Evolutionary conservation across 2,329 filamentous ascomycete species (phyloP).

Genomic region (Aureobasidium melanogenum): DNA sequence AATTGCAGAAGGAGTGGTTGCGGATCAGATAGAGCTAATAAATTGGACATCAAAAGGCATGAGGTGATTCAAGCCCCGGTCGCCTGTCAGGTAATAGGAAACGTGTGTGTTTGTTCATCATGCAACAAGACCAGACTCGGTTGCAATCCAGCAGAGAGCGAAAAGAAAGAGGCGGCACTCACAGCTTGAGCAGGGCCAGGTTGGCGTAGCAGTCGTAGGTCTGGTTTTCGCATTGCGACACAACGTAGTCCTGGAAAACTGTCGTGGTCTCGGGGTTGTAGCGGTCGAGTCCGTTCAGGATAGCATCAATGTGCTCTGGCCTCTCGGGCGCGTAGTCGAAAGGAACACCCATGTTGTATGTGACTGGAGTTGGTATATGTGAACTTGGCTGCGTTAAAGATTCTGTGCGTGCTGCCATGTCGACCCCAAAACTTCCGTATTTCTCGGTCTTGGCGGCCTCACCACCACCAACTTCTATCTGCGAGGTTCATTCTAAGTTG

Average conservation of each 20-base stretch:
- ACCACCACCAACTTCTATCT: not conserved
- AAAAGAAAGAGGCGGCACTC: conserved; percentile 42
- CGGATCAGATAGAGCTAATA: conserved; percentile 68
- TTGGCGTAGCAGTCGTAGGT: conserved; percentile 96
- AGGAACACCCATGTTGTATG: conserved; percentile 37
- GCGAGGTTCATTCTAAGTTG: too few species aligned
- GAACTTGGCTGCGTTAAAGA: not conserved
- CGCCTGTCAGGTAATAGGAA: conserved; percentile 93
- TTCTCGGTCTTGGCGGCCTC: not conserved
- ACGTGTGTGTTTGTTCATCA: conserved; percentile 65
- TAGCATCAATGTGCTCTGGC: conserved; percentile 82
- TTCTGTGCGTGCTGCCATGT: not conserved
- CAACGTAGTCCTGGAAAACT: conserved; percentile 88
- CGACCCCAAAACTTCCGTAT: not conserved
- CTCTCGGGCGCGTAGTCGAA: conserved; percentile 87
- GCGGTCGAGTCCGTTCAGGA: conserved; percentile 93
- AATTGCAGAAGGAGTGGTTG: not conserved
- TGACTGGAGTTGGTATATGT: not conserved
- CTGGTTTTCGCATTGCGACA: conserved; percentile 88
- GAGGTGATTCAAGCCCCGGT: conserved; percentile 48
- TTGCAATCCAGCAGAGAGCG: not conserved
- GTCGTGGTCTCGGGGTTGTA: conserved; percentile 97
- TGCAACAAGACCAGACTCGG: not conserved
- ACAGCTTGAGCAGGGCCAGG: conserved; percentile 93
- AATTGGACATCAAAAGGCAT: conserved; percentile 52